Percentiles rank a stretch among this genome's conserved stretches.
phyloP scores from a whole-genome alignment of 148 eudicot species.

The Vaccinium darrowii region DNA sequence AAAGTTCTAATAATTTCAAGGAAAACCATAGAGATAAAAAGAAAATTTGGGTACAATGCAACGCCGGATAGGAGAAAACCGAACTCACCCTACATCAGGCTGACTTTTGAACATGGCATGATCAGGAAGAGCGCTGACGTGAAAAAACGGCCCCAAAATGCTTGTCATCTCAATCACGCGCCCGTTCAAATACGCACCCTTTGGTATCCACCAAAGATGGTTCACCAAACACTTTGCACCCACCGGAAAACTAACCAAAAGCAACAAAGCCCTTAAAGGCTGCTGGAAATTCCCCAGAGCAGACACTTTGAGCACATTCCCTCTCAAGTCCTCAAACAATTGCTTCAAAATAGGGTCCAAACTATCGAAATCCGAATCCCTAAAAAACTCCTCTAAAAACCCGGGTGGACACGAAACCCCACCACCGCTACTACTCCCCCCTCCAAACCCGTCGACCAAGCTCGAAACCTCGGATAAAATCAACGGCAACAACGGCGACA shows the following conservation, averaged over 20 bases:
- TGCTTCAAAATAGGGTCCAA: constrained; percentile 78
- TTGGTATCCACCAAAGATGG: constrained; percentile 94
- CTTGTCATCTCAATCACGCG: constrained; percentile 91
- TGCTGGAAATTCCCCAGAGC: constrained; percentile 95
- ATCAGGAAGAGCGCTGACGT: constrained; percentile 93
- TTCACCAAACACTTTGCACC: constrained; percentile 73
- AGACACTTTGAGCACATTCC: constrained; percentile 71
- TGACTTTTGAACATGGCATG: constrained; percentile 70
- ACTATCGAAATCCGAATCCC: constrained; percentile 78
- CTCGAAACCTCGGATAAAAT: constrained; percentile 60
- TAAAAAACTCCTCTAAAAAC: constrained; percentile 75
- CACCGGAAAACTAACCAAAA: constrained; percentile 59
- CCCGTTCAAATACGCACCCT: constrained; percentile 71
- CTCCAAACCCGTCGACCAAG: constrained; percentile 61
- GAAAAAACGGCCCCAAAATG: constrained; percentile 91
- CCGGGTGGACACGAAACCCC: constrained; percentile 64
- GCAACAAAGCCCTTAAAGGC: constrained; percentile 79
- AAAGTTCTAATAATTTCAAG: not conserved
- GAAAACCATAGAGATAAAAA: not conserved
- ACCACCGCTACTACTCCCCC: constrained; percentile 38
- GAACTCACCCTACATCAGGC: constrained; percentile 96
- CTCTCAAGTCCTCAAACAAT: constrained; percentile 91
- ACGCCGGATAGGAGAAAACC: not conserved
- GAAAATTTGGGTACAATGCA: not conserved
- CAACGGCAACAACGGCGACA: constrained; percentile 72